Evolutionary conservation across 345 rosid species (phyloP).

Genomic region (Cardiospermum halicacabum): DNA sequence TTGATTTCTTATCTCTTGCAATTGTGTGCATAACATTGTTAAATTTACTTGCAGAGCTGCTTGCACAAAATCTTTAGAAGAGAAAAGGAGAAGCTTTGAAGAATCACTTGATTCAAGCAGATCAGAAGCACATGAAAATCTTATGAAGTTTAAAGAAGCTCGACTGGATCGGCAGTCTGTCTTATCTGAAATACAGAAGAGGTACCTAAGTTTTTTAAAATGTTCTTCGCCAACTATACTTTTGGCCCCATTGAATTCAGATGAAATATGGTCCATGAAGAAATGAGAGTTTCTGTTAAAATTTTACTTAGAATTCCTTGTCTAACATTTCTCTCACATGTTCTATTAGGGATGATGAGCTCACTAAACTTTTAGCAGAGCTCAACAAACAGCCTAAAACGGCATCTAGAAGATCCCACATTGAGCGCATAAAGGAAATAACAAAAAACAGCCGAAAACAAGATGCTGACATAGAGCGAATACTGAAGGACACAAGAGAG

Average conservation of each 20-base stretch:
- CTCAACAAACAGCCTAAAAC: conserved; percentile 48
- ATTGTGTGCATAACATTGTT: background rate
- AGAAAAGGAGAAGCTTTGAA: conserved; percentile 49
- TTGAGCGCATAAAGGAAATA: conserved; percentile 69
- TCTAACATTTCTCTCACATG: background rate
- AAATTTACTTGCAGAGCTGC: conserved; percentile 44
- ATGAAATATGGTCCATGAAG: background rate
- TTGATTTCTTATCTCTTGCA: background rate
- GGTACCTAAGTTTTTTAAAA: too few species aligned
- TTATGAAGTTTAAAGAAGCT: conserved; percentile 49
- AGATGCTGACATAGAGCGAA: conserved; percentile 68
- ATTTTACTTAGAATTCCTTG: background rate
- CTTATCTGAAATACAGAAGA: conserved; percentile 49
- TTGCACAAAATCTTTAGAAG: conserved; percentile 43
- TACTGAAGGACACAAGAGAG: conserved; percentile 71
- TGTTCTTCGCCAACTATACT: too few species aligned
- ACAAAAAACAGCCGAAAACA: conserved; percentile 78
- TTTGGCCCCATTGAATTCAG: background rate
- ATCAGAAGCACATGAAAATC: conserved; percentile 51
- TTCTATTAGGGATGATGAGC: conserved; percentile 54
- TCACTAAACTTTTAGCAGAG: conserved; percentile 35
- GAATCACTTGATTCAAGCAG: conserved; percentile 47
- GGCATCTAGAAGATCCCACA: conserved; percentile 54
- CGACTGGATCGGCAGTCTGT: conserved; percentile 44
- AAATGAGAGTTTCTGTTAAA: background rate